Evolutionary conservation across 2,329 filamentous ascomycete genomes (phyloP).

Genomic region (Zasmidium citrigriseum): DNA sequence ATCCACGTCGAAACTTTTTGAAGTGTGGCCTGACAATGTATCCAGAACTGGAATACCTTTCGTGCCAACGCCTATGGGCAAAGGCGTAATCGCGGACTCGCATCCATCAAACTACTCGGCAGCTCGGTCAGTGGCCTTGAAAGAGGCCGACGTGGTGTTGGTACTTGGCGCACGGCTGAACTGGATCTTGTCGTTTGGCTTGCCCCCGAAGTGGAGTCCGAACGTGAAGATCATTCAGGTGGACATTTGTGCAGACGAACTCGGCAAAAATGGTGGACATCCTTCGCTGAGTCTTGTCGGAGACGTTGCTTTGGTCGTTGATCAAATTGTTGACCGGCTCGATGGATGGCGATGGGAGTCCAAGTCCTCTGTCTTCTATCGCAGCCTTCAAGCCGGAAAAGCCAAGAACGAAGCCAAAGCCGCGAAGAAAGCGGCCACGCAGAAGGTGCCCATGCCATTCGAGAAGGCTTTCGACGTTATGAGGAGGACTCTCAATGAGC

Average conservation of each 20-base stretch:
- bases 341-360: slow-evolving; percentile 48
- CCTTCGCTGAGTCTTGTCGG: slow-evolving; percentile 53
- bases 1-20: background rate
- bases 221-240: slow-evolving; percentile 57
- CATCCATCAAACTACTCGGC: slow-evolving; percentile 55
- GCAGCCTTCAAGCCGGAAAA: slow-evolving; percentile 38
- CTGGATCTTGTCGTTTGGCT: slow-evolving; percentile 61
- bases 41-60: slow-evolving; percentile 52
- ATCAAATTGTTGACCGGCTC: slow-evolving; percentile 48
- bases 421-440: slow-evolving; percentile 42
- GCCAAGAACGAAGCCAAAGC: slow-evolving; percentile 52
- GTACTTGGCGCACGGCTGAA: slow-evolving; percentile 58
- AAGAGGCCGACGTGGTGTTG: slow-evolving; percentile 56
- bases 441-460: slow-evolving; percentile 51
- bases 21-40: slow-evolving; percentile 29
- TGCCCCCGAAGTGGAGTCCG: slow-evolving; percentile 56
- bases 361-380: slow-evolving; percentile 36
- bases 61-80: slow-evolving; percentile 61
- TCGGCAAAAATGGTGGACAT: slow-evolving; percentile 53
- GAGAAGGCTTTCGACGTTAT: slow-evolving; percentile 56
- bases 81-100: slow-evolving; percentile 58
- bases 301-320: slow-evolving; percentile 52
- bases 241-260: slow-evolving; percentile 56
- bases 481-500: slow-evolving; percentile 49
- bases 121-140: slow-evolving; percentile 55